These are phyloP conservation scores for Magnolia officinalis DNA, from an alignment of 164 flowering plant genomes.

Conservation along the genomic window DNA sequence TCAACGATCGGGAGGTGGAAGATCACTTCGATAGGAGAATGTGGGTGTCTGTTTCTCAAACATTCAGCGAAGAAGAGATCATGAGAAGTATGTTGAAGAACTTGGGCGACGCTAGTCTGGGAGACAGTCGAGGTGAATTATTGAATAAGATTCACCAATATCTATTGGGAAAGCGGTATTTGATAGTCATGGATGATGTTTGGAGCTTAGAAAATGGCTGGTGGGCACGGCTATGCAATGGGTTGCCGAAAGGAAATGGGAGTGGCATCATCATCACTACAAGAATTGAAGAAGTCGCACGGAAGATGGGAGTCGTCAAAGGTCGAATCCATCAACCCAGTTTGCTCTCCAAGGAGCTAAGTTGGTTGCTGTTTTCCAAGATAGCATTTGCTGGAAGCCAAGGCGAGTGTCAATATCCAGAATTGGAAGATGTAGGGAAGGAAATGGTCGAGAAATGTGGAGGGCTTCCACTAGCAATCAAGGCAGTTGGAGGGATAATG, in stretches of 20 bases:
- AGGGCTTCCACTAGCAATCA: constrained; percentile 56
- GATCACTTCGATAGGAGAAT: constrained; percentile 33
- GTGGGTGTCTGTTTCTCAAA: constrained; percentile 54
- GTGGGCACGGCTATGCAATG: constrained; percentile 39
- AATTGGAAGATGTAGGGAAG: constrained; percentile 31
- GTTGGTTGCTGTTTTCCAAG: constrained; percentile 41
- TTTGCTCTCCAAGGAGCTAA: constrained; percentile 27
- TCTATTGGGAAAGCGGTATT: constrained; percentile 41
- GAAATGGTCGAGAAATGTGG: constrained; percentile 50
- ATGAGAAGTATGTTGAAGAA: constrained; percentile 43
- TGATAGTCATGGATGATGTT: constrained; percentile 57
- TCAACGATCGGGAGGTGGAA: constrained; percentile 30
- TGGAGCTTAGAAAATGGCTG: constrained; percentile 32
- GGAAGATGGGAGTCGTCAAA: constrained; percentile 33
- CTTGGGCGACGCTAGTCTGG: constrained; percentile 32
- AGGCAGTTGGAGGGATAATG: constrained; percentile 52
- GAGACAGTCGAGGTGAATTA: constrained; percentile 32
- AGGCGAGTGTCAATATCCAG: constrained; percentile 27
- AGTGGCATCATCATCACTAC: constrained; percentile 47
- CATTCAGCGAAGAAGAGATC: constrained; percentile 35
- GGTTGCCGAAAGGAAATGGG: constrained; percentile 40
- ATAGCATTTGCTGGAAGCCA: constrained; percentile 36
- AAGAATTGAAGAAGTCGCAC: constrained; percentile 32
- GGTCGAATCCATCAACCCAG: constrained; percentile 34
- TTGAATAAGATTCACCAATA: constrained; percentile 36